These are phyloP conservation scores for Sphagnurus paluster DNA, from an alignment of 1,284 basidiomycete genomes.

Conservation along the genomic window DNA sequence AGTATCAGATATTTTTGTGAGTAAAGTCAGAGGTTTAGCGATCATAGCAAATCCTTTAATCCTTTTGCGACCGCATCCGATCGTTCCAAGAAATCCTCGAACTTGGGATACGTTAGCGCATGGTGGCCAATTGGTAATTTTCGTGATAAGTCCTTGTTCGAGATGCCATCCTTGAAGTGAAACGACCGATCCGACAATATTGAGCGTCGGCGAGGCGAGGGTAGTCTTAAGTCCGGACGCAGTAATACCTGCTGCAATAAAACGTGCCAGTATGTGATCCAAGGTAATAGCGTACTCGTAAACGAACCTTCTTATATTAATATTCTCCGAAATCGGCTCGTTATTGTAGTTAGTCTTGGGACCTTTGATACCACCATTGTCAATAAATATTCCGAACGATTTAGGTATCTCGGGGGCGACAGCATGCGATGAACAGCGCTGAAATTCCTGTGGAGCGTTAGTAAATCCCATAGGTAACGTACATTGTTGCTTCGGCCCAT, in stretches of 20 bases:
- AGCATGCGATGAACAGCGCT: conserved; percentile 21
- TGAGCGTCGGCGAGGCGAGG: conserved; percentile 21
- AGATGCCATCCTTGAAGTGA: conserved; percentile 31
- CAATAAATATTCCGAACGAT: conserved; percentile 26
- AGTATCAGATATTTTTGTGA: too few species aligned
- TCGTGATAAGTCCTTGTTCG: conserved; percentile 23
- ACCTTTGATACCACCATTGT: conserved; percentile 30
- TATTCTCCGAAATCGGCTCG: conserved; percentile 14
- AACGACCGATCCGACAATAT: conserved; percentile 30
- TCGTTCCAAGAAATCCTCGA: conserved; percentile 32
- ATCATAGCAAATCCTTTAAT: conserved; percentile 31
- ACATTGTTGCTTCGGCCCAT: conserved; percentile 20
- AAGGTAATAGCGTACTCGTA: conserved; percentile 25
- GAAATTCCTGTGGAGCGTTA: conserved; percentile 31
- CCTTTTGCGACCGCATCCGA: conserved; percentile 29
- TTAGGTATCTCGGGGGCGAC: conserved; percentile 19
- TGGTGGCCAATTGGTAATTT: conserved; percentile 32
- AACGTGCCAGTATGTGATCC: conserved; percentile 21
- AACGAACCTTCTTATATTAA: conserved; percentile 24
- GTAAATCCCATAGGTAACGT: conserved; percentile 28
- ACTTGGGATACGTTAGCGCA: conserved; percentile 28
- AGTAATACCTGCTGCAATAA: conserved; percentile 28
- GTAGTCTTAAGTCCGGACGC: conserved; percentile 29
- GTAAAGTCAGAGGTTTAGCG: conserved; percentile 29
- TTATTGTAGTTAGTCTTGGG: conserved; percentile 24